phyloP scores from a whole-genome alignment of 2,329 filamentous ascomycete species.

The Fusarium sp. region DNA sequence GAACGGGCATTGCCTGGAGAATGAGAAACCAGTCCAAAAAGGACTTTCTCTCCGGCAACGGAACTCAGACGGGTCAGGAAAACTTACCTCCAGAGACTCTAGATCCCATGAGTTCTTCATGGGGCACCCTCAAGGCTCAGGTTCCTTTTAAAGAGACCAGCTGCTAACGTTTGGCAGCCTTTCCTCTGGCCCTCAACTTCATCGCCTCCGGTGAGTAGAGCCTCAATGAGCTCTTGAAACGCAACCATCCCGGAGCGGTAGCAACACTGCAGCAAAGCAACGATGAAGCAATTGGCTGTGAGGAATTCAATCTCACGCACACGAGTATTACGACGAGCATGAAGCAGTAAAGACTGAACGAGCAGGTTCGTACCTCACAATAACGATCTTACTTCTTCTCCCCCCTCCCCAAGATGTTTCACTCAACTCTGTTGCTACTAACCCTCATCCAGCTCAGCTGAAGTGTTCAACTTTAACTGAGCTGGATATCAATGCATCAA shows the following conservation, averaged over 20 bases:
- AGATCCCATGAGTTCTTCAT: not conserved
- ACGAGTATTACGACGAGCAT: constrained; percentile 30
- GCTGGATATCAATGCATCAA: constrained; percentile 11
- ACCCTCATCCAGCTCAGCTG: constrained; percentile 24
- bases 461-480: not conserved
- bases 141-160: not conserved
- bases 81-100: constrained; percentile 8
- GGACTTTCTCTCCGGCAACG: constrained; percentile 80
- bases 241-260: constrained; percentile 68
- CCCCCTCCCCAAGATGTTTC: constrained; percentile 43
- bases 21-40: constrained; percentile 74
- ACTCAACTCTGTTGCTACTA: constrained; percentile 43
- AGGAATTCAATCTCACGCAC: constrained; percentile 5
- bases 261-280: constrained; percentile 58
- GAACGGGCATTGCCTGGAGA: constrained; percentile 68
- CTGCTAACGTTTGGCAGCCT: constrained; percentile 64
- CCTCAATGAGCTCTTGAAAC: constrained; percentile 37
- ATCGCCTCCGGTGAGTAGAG: constrained; percentile 89
- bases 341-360: constrained; percentile 36
- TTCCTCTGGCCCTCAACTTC: constrained; percentile 88
- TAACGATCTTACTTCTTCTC: constrained; percentile 53
- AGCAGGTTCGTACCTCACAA: constrained; percentile 58
- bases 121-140: not conserved
- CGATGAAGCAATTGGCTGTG: constrained; percentile 16
- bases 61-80: constrained; percentile 84